Conservation (phyloP, 208 protist species). For the Acanthamoeba quina region DNA sequence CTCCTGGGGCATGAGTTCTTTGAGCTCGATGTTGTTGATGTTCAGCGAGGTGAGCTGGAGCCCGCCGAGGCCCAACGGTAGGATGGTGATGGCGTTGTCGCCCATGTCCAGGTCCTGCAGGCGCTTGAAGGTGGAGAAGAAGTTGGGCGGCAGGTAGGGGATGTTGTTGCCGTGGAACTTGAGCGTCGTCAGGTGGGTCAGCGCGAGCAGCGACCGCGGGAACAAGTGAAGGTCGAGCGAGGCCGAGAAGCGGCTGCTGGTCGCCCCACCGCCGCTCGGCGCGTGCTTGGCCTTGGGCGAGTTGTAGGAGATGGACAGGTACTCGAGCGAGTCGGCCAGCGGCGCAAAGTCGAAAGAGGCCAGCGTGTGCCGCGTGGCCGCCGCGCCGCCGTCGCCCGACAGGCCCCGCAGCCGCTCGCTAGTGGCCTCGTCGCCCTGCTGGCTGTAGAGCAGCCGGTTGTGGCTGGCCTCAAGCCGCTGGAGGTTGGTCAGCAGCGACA, state of each 20-base stretch:
- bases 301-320: conserved; percentile 30
- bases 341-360: conserved; percentile 1
- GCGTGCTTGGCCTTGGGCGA: neutral
- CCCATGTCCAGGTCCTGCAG: conserved; percentile 49
- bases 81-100: conserved; percentile 41
- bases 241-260: neutral
- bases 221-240: conserved; percentile 6
- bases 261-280: neutral
- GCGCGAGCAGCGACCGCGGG: conserved; percentile 27
- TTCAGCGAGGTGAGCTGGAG: conserved; percentile 23
- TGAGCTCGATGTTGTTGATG: conserved; percentile 44
- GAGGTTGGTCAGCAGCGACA: conserved; percentile 15
- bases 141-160: conserved; percentile 2
- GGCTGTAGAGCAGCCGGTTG: conserved; percentile 38
- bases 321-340: conserved; percentile 23
- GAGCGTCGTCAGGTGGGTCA: conserved; percentile 31
- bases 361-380: neutral
- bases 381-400: neutral
- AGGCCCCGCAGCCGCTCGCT: neutral
- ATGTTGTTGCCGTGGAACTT: conserved; percentile 68
- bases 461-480: conserved; percentile 6
- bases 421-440: neutral
- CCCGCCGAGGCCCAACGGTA: conserved; percentile 18
- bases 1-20: neutral
- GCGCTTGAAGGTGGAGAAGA: conserved; percentile 9